Evolutionary conservation across 2,329 filamentous ascomycete species (phyloP), one percentile per base, ranked within the genome.

Genomic region (Neonectria punicea): DNA sequence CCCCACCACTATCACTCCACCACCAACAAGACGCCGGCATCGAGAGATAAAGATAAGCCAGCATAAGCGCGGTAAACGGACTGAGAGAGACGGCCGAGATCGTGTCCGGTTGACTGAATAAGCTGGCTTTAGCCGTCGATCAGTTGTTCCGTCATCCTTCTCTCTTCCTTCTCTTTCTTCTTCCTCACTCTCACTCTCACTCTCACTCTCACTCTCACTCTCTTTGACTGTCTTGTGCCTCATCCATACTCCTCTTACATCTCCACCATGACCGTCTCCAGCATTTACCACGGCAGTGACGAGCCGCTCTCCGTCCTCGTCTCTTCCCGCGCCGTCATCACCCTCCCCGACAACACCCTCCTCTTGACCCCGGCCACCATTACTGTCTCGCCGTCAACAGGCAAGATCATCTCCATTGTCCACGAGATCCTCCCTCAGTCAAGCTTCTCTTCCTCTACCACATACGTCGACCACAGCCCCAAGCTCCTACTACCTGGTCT

Each of bases 401-500:
- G 96, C 75, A 97, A 94, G 82, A 97, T 98, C 74, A 86, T 91
- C 49, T 89, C 90, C 2, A 87, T 97, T 66, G 88, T 90, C 68
- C 87, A 92, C 61, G 86, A 87, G 28, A 85, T 98, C 55, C 85
- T 97, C n/a, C 92, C 93, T 1, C 77, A 82, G n/a, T 87, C 88
- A 6, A 86, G 89, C 46, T 98, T 98, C 78, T 91, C 94, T 1
- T 76, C 85, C 0, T 89, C 87, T 43, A 90, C 91, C 8, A 84
- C 85, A 6, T 98, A 98, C 80, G 86, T 88, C 71, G 91, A 99
- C 83, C 90, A 97, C 81, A 93, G 92, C 22, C 93, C 95, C 11
- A 87, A 91, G 79, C 86, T 98, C 51, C 84, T 99, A 43, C 86
- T 98, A 36, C 96, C 96, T 0, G 96, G 96, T 20, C 85, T 99